Base-by-base conservation (phyloP, 2,329 filamentous ascomycete genomes). In the Colletotrichum tropicale region DNA sequence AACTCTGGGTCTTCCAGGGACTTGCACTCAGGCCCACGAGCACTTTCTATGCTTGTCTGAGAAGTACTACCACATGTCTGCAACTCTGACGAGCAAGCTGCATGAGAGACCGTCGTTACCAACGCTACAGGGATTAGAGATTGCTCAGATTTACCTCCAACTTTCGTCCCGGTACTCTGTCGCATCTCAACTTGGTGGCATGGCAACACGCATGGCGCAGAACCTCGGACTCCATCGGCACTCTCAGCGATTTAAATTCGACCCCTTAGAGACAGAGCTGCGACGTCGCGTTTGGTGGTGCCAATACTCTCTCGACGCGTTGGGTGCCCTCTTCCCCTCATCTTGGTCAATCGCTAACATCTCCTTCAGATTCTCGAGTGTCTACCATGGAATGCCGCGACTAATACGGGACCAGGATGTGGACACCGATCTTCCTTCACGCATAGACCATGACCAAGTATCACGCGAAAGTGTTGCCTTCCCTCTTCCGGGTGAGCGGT, bases 361-460 rank as follows among this genome's bases (percentile, higher is more conserved):
- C 21, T 13, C 8, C 10, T 6, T n/a, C 21, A 81, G 79, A 1
- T 79, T 81, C 38, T 78, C 77, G 16, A 81, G 79, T 55, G 76
- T 77, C 3, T 81, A 80, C 30, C 80, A 81, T 28, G 80, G 80
- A 1, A 79, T 81, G 76, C 80, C 79, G 15, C 80, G 80, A 8
- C 73, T 81, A 3, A 81, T 81, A 38, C 78, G 79, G 8, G 78
- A 81, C 24, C 78, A 80, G 52, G 80, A 81, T 18, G 80, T 81
- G 5, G 80, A 81, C 30, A 79, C 80, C 0, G 80, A 81, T 38
- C 70, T 79, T 3, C 80, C 80, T 6, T 80, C 76, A 15, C 75
- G 78, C 15, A 74, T 81, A 4, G 79, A 81, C 21, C 78, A 80
- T 48, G 78, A 80, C 21, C 78, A 80, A 1, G 34, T 81, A 3